Conservation (phyloP, 2,329 filamentous ascomycete genomes). For the Setomelanomma holmii region DNA sequence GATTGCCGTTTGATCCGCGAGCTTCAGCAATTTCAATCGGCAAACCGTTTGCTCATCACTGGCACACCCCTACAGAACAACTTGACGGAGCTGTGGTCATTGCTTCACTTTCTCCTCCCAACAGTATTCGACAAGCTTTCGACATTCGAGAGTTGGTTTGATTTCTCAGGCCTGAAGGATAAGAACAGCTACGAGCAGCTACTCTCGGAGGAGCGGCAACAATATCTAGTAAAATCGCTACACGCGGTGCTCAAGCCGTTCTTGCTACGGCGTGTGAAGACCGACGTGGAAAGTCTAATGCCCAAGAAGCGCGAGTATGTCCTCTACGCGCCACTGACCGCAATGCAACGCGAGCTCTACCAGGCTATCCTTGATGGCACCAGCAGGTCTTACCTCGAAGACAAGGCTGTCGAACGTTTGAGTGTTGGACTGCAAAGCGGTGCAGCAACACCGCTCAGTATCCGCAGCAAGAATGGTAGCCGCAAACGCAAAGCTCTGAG, state of each 20-base stretch:
- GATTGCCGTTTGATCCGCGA: slow-evolving; percentile 92
- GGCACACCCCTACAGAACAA: slow-evolving; percentile 97
- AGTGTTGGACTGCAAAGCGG: slow-evolving; percentile 52
- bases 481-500: slow-evolving; percentile 65
- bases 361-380: slow-evolving; percentile 70
- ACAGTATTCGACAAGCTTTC: slow-evolving; percentile 93
- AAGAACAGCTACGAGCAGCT: slow-evolving; percentile 80
- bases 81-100: slow-evolving; percentile 89
- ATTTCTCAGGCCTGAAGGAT: slow-evolving; percentile 91
- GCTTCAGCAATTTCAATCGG: slow-evolving; percentile 85
- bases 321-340: slow-evolving; percentile 88
- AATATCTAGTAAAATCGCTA: slow-evolving; percentile 82
- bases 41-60: slow-evolving; percentile 89
- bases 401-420: slow-evolving; percentile 74
- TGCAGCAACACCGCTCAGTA: slow-evolving; percentile 57
- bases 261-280: slow-evolving; percentile 85
- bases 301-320: slow-evolving; percentile 98
- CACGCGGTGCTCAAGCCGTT: slow-evolving; percentile 94
- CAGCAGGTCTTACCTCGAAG: slow-evolving; percentile 69
- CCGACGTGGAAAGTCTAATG: slow-evolving; percentile 88
- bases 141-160: slow-evolving; percentile 94
- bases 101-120: slow-evolving; percentile 91
- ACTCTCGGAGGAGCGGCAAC: slow-evolving; percentile 77
- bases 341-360: slow-evolving; percentile 90
- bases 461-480: slow-evolving; percentile 53